These are phyloP conservation scores for Rubia yunnanensis DNA, from an alignment of 257 asterid genomes.

Conservation along the genomic window DNA sequence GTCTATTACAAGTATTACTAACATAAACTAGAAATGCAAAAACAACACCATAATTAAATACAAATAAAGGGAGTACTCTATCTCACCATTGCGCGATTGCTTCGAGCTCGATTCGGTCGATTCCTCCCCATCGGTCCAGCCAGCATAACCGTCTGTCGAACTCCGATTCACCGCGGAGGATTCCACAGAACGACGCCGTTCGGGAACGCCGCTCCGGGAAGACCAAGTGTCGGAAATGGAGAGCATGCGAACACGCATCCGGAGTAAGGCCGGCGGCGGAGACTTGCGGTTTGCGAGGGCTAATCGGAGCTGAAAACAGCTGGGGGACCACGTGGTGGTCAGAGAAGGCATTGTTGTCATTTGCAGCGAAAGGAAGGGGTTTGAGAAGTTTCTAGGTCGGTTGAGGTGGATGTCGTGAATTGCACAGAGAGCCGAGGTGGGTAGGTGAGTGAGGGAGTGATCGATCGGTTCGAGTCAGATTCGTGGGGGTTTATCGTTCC, in stretches of 20 bases:
- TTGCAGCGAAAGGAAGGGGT: not conserved
- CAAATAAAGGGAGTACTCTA: not conserved
- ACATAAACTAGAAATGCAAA: conserved; percentile 19
- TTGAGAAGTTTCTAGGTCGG: conserved; percentile 6
- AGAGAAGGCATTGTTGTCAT: conserved; percentile 49
- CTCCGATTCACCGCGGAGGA: conserved; percentile 43
- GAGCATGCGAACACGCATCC: conserved; percentile 29
- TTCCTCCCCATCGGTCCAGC: conserved; percentile 57
- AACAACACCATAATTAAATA: too few species aligned
- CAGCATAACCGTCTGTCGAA: conserved; percentile 49
- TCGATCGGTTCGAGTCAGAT: not conserved
- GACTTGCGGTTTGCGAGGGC: conserved; percentile 45
- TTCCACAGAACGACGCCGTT: conserved; percentile 28
- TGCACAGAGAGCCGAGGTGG: not conserved
- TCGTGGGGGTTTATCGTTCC: not conserved
- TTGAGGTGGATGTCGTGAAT: not conserved
- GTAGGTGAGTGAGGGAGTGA: not conserved
- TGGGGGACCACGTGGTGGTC: conserved; percentile 61
- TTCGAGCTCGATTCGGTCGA: conserved; percentile 35
- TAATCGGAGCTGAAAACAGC: conserved; percentile 80
- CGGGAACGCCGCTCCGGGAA: conserved; percentile 35
- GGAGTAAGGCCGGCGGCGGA: conserved; percentile 17
- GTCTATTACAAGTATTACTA: conserved; percentile 57
- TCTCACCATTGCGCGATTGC: conserved; percentile 52
- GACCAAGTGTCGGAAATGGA: conserved; percentile 33